A percentile compares a stretch with the other conserved stretches of the same genome.
These are phyloP conservation scores for Groenewaldozyma salmanticensis DNA, from an alignment of 805 yeast genomes.

Conservation along the genomic window DNA sequence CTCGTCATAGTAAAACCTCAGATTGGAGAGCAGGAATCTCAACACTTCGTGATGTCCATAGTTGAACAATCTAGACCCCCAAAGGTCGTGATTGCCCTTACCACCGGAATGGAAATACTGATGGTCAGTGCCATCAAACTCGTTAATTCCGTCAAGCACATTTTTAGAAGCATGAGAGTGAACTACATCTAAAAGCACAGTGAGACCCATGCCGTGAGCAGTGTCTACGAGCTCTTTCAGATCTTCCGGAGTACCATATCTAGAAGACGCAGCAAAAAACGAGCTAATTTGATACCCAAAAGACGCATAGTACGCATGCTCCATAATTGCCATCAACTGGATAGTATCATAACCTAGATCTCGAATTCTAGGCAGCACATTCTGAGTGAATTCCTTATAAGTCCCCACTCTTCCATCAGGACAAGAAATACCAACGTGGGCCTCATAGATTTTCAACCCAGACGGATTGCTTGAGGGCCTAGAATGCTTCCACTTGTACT, in stretches of 20 bases:
- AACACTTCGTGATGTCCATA: slow-evolving; percentile 88
- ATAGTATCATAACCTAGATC: slow-evolving; percentile 85
- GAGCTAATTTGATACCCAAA: slow-evolving; percentile 96
- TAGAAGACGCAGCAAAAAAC: slow-evolving; percentile 80
- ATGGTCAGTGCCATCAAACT: slow-evolving; percentile 90
- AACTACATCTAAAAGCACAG: slow-evolving; percentile 83
- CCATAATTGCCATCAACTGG: slow-evolving; percentile 97
- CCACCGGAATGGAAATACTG: slow-evolving; percentile 91
- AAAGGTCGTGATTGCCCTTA: slow-evolving; percentile 78
- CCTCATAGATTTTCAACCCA: slow-evolving; percentile 66
- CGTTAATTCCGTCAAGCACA: slow-evolving; percentile 85
- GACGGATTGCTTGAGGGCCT: slow-evolving; percentile 25
- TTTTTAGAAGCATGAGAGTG: slow-evolving; percentile 95
- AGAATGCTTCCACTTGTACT: slow-evolving; percentile 50
- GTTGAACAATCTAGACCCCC: slow-evolving; percentile 96
- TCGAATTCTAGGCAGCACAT: slow-evolving; percentile 74
- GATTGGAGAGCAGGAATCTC: slow-evolving; percentile 73
- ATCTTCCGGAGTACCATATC: slow-evolving; percentile 94
- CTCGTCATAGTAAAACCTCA: slow-evolving; percentile 74
- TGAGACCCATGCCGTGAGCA: slow-evolving; percentile 81
- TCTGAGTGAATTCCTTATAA: slow-evolving; percentile 72
- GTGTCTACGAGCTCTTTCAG: slow-evolving; percentile 81
- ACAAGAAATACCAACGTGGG: slow-evolving; percentile 86
- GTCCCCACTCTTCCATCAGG: slow-evolving; percentile 81
- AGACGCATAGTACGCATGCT: slow-evolving; percentile 95